These are phyloP conservation scores for Chenopodium berlandieri DNA, from an alignment of 148 eudicot genomes.

Conservation along the genomic window DNA sequence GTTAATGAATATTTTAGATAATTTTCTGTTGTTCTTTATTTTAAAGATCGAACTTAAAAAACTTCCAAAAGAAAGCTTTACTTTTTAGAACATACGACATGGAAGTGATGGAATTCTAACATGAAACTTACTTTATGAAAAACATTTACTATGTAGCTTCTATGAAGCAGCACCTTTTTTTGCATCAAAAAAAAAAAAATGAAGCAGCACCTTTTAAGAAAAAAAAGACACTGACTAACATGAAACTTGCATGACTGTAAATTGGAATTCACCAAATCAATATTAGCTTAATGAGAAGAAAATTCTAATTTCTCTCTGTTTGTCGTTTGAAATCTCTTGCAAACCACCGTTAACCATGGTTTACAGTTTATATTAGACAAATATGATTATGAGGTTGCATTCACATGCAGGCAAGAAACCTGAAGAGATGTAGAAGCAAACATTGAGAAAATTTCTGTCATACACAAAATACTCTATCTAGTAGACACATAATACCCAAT, in stretches of 20 bases:
- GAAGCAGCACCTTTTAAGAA: no score
- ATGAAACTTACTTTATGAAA: neutral
- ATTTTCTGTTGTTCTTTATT: neutral
- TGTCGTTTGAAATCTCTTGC: neutral
- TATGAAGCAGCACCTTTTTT: no score
- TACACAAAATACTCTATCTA: neutral
- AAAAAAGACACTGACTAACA: neutral
- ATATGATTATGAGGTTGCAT: neutral
- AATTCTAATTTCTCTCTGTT: neutral
- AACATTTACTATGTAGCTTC: no score
- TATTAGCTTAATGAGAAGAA: neutral
- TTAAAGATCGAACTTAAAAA: no score
- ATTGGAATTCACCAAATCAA: neutral
- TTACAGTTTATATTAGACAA: neutral
- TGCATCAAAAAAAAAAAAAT: no score
- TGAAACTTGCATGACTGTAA: neutral
- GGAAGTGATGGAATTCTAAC: neutral
- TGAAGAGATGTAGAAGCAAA: conserved; percentile 2
- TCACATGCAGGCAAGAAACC: neutral
- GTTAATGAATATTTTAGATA: no score
- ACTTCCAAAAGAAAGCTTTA: neutral
- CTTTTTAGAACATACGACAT: neutral
- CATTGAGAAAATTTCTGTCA: neutral
- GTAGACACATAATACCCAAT: neutral
- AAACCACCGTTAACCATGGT: neutral